Base-by-base conservation (phyloP, 352 stramenopile genomes). In the Phytophthora chlamydospora region DNA sequence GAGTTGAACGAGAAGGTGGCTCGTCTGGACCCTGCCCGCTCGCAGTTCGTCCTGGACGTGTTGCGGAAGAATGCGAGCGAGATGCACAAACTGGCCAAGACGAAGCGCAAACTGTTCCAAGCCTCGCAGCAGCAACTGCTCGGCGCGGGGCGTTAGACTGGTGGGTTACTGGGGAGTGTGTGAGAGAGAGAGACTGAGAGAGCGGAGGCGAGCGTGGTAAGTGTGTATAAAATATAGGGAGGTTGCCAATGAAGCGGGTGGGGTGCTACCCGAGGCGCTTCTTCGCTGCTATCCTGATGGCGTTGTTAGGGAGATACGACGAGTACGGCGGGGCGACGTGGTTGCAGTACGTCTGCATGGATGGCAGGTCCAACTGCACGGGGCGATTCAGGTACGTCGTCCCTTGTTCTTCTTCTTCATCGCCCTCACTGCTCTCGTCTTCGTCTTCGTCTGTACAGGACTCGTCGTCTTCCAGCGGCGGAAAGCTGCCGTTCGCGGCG, bases 1-100 rank as follows among this genome's bases (percentile, higher is more conserved):
- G 79, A 86, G n/a, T 49, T 92, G 32, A 66, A 71, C 27, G 69
- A 75, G 12, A 88, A 91, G 45, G 71, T 94, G 44, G 66, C 75
- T 17, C 34, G 62, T 8, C 51, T 95, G 44, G 85, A 95, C 39
- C 83, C 85, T 1, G 29, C 51, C 24, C 82, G 85, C 7, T 77
- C 85, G 34, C 67, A 75, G n/a, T 89, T 95, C 40, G 82, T 95
- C 32, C 45, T 89, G 29, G 67, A 85, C 29, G 90, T 83, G 50
- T 66, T 95, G 24, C 61, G 83, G 32, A 79, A 85, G 27, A 91
- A 90, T 49, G 70, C 78, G 19, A 73, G 65, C 38, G 85, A 95
- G 62, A 89, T 95, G 77, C 71, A 82, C 65, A 88, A 83, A 41
- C 72, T 95, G 13, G 79, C 81, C 10, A 83, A 84, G 49, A 80